Base-by-base conservation (phyloP, 257 asterid genomes). In the Solanum pennellii region DNA sequence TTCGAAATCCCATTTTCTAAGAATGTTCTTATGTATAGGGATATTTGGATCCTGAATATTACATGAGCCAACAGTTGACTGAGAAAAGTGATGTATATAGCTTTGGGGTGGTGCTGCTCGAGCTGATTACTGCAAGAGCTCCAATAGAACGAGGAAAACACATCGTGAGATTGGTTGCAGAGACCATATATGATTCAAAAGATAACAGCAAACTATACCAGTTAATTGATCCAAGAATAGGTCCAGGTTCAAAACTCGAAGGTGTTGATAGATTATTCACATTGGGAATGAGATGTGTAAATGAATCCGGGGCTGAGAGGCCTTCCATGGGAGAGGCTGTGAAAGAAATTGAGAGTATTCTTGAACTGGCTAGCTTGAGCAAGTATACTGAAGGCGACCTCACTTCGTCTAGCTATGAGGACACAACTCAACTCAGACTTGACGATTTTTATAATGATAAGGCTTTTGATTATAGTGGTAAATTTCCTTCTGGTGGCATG, bases 31-130 rank as follows among this genome's bases (percentile, higher is more conserved):
- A 6, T 85, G 14, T 14, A 96, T 14, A 96, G 98, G 98, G 98
- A 23, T 96, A 94, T 89, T 92, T 94, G 96, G 98, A 96, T 88
- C 98, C 98, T 31, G 98, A 96, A 87, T 96, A 96, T 49, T 96
- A 94, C 93, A 96, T 94, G 98, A 96, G 98, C 1, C 95, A 96
- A 85, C 98, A 94, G 42, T 83, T 96, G 77, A 96, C 98, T 0
- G 98, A 96, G 73, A 96, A 94, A 73, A 96, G 98, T 11, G 98
- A 96, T 23, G 98, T 95, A 2, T 95, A 95, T 27, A 94, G 98
- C 92, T 95, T 93, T 47, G 98, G 98, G 41, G 92, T 96, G 4
- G 96, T 96, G 21, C 87, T 96, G 31, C 96, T 96, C 2, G 99
- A 96, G 93, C 85, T 96, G 59, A 66, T 93, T 76, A 93, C 94